A percentile compares a stretch with the other conserved stretches of the same genome.
phyloP scores from a whole-genome alignment of 2,329 filamentous ascomycete genomes.

The Diplodia seriata region DNA sequence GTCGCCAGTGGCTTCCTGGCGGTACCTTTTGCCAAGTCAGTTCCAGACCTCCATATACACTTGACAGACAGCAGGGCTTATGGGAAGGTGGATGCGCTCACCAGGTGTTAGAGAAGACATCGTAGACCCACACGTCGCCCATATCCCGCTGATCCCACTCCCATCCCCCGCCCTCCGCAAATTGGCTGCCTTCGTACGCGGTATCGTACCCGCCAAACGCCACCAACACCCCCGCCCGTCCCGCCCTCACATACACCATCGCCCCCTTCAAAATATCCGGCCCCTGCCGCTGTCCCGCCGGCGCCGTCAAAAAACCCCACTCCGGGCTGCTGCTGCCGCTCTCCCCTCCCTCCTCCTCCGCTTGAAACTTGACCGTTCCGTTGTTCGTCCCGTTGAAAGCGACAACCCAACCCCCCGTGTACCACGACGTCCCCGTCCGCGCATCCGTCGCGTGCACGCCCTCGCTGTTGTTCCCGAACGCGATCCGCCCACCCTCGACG shows the following conservation, averaged over 20 bases:
- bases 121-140: slow-evolving; percentile 7
- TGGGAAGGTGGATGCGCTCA: too few relatives aligned
- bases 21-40: slow-evolving; percentile 2
- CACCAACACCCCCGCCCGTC: slow-evolving; percentile 1
- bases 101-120: slow-evolving; percentile 23
- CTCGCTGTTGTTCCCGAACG: too few relatives aligned
- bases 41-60: too few relatives aligned
- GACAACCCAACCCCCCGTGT: too few relatives aligned
- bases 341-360: background rate
- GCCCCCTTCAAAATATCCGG: slow-evolving; percentile 15
- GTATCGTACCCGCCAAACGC: slow-evolving; percentile 24
- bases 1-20: slow-evolving; percentile 16
- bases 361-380: slow-evolving; percentile 4
- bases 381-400: slow-evolving; percentile 13
- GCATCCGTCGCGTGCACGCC: too few relatives aligned
- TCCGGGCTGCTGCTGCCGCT: background rate
- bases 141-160: slow-evolving; percentile 9
- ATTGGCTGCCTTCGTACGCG: background rate
- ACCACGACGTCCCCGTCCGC: too few relatives aligned
- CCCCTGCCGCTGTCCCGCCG: background rate
- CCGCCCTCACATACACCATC: slow-evolving; percentile 24
- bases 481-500: too few relatives aligned
- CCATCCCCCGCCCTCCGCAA: background rate
- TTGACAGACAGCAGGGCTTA: too few relatives aligned
- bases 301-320: slow-evolving; percentile 1